These are phyloP conservation scores for Microbotryomycetes sp. DNA, from an alignment of 1,284 basidiomycete species.

Conservation along the genomic window DNA sequence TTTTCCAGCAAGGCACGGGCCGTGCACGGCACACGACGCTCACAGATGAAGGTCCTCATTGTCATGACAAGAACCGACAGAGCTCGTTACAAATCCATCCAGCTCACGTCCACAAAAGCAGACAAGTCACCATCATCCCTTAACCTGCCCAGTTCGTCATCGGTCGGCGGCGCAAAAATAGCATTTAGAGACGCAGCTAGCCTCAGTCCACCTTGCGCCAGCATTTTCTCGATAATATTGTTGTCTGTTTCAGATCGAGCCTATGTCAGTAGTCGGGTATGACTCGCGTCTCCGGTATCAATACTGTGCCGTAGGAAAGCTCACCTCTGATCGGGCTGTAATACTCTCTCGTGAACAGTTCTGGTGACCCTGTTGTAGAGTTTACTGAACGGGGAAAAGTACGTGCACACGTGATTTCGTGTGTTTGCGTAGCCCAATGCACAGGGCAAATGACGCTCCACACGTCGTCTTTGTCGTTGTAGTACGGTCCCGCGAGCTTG, in stretches of 20 bases:
- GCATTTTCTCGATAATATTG: conserved; percentile 39
- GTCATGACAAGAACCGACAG: background rate
- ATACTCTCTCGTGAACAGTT: conserved; percentile 37
- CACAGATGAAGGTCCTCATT: too few relatives aligned
- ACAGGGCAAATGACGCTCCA: conserved; percentile 34
- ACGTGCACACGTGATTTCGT: conserved; percentile 28
- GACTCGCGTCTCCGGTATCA: too few relatives aligned
- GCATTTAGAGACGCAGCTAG: conserved; percentile 41
- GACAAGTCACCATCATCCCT: background rate
- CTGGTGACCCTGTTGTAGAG: conserved; percentile 11
- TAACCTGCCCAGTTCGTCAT: background rate
- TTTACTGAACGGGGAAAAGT: conserved; percentile 33
- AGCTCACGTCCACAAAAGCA: background rate
- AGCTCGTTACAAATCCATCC: background rate
- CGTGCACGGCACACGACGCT: too few relatives aligned
- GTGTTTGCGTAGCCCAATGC: conserved; percentile 35
- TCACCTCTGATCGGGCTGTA: conserved; percentile 22
- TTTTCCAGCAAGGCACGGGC: too few relatives aligned
- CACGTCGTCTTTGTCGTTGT: background rate
- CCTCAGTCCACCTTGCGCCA: conserved; percentile 40
- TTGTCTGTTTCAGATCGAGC: conserved; percentile 22
- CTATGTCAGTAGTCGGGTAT: too few relatives aligned
- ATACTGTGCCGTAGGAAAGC: too few relatives aligned
- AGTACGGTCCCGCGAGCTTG: too few relatives aligned
- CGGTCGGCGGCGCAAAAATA: conserved; percentile 18